These are phyloP conservation scores for Boletus reticulatus DNA, from an alignment of 768 basidiomycete species.

Conservation along the genomic window DNA sequence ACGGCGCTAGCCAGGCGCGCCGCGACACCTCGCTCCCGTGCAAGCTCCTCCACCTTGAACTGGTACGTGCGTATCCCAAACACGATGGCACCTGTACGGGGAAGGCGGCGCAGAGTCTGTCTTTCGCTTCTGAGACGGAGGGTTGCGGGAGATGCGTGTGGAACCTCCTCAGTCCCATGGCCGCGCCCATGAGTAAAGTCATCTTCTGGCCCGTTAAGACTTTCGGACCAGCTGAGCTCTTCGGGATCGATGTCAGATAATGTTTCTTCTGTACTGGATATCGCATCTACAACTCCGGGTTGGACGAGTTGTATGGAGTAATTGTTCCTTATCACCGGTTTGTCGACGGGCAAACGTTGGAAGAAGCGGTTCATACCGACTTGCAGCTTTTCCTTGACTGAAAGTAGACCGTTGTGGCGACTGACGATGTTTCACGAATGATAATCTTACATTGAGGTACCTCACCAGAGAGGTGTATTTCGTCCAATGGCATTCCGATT, in stretches of 20 bases:
- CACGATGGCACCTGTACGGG: slow-evolving; percentile 60
- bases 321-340: slow-evolving; percentile 74
- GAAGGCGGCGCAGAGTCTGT: slow-evolving; percentile 68
- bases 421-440: not conserved
- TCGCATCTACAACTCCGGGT: not conserved
- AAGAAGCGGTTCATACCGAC: slow-evolving; percentile 71
- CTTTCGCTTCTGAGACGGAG: slow-evolving; percentile 63
- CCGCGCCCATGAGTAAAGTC: slow-evolving; percentile 28
- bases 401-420: slow-evolving; percentile 2
- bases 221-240: slow-evolving; percentile 63
- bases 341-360: slow-evolving; percentile 59
- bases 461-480: slow-evolving; percentile 62
- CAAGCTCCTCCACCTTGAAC: slow-evolving; percentile 51
- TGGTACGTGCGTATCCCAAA: slow-evolving; percentile 75
- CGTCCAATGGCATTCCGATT: slow-evolving; percentile 68
- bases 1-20: slow-evolving; percentile 65
- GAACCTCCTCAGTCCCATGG: slow-evolving; percentile 7
- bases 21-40: slow-evolving; percentile 56
- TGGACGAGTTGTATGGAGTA: slow-evolving; percentile 48
- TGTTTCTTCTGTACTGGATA: slow-evolving; percentile 6
- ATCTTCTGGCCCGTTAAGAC: slow-evolving; percentile 57
- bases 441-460: slow-evolving; percentile 67
- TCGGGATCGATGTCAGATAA: slow-evolving; percentile 50
- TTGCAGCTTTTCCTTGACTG: slow-evolving; percentile 64
- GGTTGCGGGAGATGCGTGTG: slow-evolving; percentile 35